phyloP scores from a whole-genome alignment of 257 asterid species.

The Plantago ovata region DNA sequence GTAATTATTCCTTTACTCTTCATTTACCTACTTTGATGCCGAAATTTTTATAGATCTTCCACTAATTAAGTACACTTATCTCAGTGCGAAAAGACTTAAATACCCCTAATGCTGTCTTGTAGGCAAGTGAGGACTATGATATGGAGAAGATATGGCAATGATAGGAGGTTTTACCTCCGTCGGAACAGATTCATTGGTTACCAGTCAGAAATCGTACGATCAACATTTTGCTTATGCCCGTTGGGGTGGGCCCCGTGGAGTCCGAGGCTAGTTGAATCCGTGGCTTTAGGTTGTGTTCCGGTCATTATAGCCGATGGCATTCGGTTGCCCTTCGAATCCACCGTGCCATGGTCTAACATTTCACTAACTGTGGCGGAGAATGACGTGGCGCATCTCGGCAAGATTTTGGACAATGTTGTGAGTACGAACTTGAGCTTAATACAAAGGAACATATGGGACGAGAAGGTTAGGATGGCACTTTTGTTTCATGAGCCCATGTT shows the following conservation, averaged over 20 bases:
- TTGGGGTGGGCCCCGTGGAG: slow-evolving; percentile 99
- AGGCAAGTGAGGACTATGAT: slow-evolving; percentile 74
- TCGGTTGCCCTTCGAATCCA: slow-evolving; percentile 58
- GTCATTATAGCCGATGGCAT: slow-evolving; percentile 80
- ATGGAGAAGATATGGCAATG: slow-evolving; percentile 47
- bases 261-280: slow-evolving; percentile 79
- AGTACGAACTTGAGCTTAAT: slow-evolving; percentile 56
- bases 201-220: slow-evolving; percentile 70
- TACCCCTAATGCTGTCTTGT: neutral
- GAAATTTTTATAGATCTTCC: too few species aligned
- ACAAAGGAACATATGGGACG: slow-evolving; percentile 61
- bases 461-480: slow-evolving; percentile 43
- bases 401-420: slow-evolving; percentile 61
- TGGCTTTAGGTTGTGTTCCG: slow-evolving; percentile 77
- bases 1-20: too few species aligned
- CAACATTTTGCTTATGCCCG: slow-evolving; percentile 80
- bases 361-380: slow-evolving; percentile 73
- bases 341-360: slow-evolving; percentile 69
- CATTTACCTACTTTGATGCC: too few species aligned
- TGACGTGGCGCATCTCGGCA: slow-evolving; percentile 55
- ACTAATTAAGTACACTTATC: too few species aligned
- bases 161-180: slow-evolving; percentile 60
- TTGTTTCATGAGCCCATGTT: slow-evolving; percentile 43
- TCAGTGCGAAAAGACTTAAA: neutral
- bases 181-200: slow-evolving; percentile 66